Evolutionary conservation across 2,329 filamentous ascomycete genomes (phyloP).

Genomic region (Orbilia ellipsospora): DNA sequence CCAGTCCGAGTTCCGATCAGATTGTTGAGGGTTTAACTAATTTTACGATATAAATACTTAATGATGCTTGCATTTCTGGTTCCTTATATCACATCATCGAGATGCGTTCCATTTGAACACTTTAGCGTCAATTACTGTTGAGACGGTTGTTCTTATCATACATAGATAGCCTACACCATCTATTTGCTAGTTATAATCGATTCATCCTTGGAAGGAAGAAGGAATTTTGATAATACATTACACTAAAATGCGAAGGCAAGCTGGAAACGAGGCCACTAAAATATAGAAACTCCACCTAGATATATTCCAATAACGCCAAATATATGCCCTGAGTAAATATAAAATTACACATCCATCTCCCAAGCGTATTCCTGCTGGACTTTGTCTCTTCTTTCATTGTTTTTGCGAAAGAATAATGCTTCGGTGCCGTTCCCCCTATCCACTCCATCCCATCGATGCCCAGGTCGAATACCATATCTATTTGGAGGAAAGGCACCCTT

Average conservation of each 20-base stretch:
- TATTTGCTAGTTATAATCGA: no score
- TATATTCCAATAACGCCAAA: slow-evolving; percentile 19
- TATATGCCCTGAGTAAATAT: slow-evolving; percentile 4
- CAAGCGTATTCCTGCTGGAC: slow-evolving; percentile 88
- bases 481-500: slow-evolving; percentile 85
- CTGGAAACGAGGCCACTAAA: no score
- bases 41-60: slow-evolving; percentile 7
- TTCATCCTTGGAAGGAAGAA: no score
- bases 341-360: slow-evolving; percentile 86
- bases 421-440: slow-evolving; percentile 95
- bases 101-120: not conserved
- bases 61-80: not conserved
- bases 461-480: slow-evolving; percentile 90
- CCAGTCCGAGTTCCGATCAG: not conserved
- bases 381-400: slow-evolving; percentile 80
- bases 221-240: not conserved
- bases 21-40: slow-evolving; percentile 17
- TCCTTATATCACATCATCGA: not conserved
- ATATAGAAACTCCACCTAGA: not conserved
- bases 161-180: no score
- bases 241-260: no score
- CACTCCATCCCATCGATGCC: slow-evolving; percentile 96
- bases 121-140: no score
- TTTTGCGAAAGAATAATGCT: slow-evolving; percentile 86
- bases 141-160: no score